Evolutionary conservation across 1,284 basidiomycete genomes (phyloP).

Genomic region (Cutaneotrichosporon dermatis): DNA sequence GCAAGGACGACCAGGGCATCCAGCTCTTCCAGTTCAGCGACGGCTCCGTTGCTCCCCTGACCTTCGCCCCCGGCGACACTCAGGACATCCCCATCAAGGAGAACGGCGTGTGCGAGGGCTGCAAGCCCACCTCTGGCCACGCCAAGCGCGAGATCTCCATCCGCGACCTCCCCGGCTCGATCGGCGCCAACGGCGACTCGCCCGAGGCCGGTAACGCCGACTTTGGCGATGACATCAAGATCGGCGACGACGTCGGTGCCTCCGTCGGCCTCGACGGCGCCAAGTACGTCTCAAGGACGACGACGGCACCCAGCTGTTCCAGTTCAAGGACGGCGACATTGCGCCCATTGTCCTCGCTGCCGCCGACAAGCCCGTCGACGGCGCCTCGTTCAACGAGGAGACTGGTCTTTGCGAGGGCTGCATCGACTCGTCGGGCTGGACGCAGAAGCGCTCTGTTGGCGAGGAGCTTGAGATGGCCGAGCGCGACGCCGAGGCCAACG

Average conservation of each 20-base stretch:
- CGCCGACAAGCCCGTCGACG: background rate
- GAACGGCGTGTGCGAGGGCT: background rate
- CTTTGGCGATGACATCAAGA: background rate
- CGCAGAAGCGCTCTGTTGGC: background rate
- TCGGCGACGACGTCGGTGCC: constrained; percentile 1
- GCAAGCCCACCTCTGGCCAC: background rate
- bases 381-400: background rate
- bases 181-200: background rate
- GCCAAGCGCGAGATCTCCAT: background rate
- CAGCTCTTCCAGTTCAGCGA: constrained; percentile 10
- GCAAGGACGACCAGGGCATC: background rate
- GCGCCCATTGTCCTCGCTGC: background rate
- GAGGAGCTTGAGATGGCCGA: background rate
- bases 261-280: background rate
- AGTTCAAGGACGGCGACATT: constrained; percentile 7
- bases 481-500: background rate
- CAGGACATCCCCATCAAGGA: background rate
- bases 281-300: constrained; percentile 3
- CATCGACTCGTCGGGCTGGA: background rate
- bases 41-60: constrained; percentile 6
- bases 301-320: constrained; percentile 8
- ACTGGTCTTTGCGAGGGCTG: constrained; percentile 1
- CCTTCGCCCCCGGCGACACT: constrained; percentile 1
- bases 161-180: background rate
- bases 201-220: constrained; percentile 2